Conservation (phyloP, 2,329 filamentous ascomycete genomes). For the Xylariaceae sp. region DNA sequence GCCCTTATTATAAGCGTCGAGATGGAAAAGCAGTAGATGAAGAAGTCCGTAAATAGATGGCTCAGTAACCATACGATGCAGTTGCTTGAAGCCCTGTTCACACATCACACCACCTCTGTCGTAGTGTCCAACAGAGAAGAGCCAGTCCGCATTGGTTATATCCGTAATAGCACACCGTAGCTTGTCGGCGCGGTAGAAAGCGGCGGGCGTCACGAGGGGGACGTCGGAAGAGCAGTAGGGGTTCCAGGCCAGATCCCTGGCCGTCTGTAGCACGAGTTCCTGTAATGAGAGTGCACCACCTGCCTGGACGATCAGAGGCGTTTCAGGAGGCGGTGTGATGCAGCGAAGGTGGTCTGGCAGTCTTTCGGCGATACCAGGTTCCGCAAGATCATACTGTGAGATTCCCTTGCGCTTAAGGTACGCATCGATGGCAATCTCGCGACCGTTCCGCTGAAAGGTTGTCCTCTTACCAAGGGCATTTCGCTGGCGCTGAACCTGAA, state of each 20-base stretch:
- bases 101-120: constrained; percentile 28
- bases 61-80: constrained; percentile 27
- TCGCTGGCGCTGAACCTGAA: constrained; percentile 49
- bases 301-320: constrained; percentile 21
- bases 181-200: constrained; percentile 27
- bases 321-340: constrained; percentile 29
- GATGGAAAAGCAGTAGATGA: constrained; percentile 27
- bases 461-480: constrained; percentile 50
- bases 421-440: constrained; percentile 47
- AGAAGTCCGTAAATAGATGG: constrained; percentile 29
- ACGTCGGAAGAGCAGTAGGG: constrained; percentile 27
- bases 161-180: constrained; percentile 31
- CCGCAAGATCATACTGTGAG: constrained; percentile 45
- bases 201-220: constrained; percentile 27
- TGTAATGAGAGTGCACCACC: constrained; percentile 28
- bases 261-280: constrained; percentile 28
- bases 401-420: constrained; percentile 50
- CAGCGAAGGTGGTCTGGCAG: constrained; percentile 29
- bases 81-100: constrained; percentile 27
- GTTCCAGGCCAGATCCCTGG: constrained; percentile 29
- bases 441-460: constrained; percentile 48
- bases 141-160: constrained; percentile 30
- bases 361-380: constrained; percentile 26
- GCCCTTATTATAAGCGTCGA: constrained; percentile 28
- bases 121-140: constrained; percentile 27